These are phyloP conservation scores for Isatis lusitanica DNA, from an alignment of 441 rosid species.

Conservation along the genomic window DNA sequence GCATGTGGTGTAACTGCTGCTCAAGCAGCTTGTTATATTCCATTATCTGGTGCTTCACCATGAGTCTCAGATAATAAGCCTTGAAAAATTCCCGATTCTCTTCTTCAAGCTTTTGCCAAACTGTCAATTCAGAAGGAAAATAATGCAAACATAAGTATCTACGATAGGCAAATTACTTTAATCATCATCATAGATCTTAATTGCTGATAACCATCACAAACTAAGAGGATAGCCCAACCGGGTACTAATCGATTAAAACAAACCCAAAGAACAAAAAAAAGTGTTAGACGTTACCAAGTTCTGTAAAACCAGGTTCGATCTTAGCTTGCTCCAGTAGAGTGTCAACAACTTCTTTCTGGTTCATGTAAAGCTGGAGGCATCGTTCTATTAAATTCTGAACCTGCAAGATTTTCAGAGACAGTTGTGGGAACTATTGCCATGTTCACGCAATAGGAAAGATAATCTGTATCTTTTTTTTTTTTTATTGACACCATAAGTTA, in stretches of 20 bases:
- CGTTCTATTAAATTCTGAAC: conserved; percentile 88
- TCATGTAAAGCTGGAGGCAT: conserved; percentile 89
- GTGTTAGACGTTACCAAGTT: conserved; percentile 58
- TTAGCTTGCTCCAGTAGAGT: conserved; percentile 74
- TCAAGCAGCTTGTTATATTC: conserved; percentile 88
- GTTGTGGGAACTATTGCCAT: no score
- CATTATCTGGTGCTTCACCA: conserved; percentile 74
- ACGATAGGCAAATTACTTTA: background rate
- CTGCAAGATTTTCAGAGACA: conserved; percentile 32
- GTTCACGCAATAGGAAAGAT: background rate
- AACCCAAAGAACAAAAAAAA: background rate
- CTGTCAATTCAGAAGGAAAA: conserved; percentile 41
- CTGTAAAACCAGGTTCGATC: conserved; percentile 89
- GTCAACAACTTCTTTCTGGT: conserved; percentile 77
- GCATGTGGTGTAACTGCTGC: conserved; percentile 75
- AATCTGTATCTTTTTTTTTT: background rate
- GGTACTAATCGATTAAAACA: background rate
- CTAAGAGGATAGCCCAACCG: background rate
- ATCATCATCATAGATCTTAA: background rate
- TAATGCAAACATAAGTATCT: background rate
- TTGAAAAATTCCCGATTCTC: conserved; percentile 81
- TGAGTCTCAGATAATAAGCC: conserved; percentile 79
- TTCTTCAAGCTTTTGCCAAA: conserved; percentile 97
- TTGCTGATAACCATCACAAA: background rate
- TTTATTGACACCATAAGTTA: background rate